Evolutionary conservation across 129 eudicot genomes (phyloP), one percentile per base, ranked within the genome.

Genomic region (Tagetes erecta): DNA sequence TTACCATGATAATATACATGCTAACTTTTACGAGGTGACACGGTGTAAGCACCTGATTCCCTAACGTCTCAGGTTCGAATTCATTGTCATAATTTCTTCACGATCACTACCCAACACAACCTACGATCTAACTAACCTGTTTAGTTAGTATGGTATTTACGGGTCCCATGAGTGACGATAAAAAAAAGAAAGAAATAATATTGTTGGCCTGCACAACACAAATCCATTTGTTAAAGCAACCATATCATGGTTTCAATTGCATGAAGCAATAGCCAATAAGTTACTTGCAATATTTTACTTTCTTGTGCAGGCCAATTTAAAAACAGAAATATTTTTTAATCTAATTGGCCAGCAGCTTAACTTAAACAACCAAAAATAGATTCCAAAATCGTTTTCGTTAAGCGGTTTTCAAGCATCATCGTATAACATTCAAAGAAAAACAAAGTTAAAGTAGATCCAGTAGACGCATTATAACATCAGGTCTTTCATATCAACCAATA

Each of bases 1-100:
- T 78, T 86, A 87, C 64, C 38, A 57, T 1, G 31, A 57, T 31
- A 56, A 56, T 56, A 27, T 56, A 20, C 55, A 50, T 20, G 27
- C 27, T 20, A 20, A 20, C 27, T 20, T 20, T 20, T 20, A 20
- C 27, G 27, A 20, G 27, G 27, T 20, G 27, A 20, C 27, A 20
- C 27, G 27, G 27, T 20, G 27, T 20, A 20, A 20, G 27, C 27
- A 20, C 27, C 27, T 20, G 27, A 20, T 20, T 20, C 27, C 27
- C 27, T 20, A 20, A 20, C 27, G 27, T 20, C 27, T 20, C 2
- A 0, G 44, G 44, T 40, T 40, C 44, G 4, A 42, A 42, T 42
- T 0, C 8, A 20, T 20, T 5, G 46, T 42, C 8, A 5, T 0
- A 5, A 42, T 9, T 41, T 1, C 7, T 41, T 1, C 49, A 44